These are phyloP conservation scores for Chlorella ohadii DNA, from an alignment of 139 green algal genomes.

Conservation along the genomic window DNA sequence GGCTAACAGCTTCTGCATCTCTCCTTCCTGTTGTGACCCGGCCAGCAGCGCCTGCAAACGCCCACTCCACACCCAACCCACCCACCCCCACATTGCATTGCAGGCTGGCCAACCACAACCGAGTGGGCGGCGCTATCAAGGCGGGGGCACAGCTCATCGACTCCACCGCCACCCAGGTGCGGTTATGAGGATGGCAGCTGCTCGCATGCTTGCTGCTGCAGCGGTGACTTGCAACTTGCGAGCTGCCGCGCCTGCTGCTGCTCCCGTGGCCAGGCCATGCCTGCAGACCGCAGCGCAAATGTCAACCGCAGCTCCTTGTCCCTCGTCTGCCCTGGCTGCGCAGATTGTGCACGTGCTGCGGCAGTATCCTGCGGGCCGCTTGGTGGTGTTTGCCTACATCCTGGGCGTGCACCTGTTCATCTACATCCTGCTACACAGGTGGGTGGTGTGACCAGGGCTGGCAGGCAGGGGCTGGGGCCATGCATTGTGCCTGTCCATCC, in stretches of 20 bases:
- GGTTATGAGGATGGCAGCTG: no score
- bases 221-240: no score
- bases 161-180: slow-evolving; percentile 38
- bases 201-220: background rate
- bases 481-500: no score
- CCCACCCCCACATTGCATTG: background rate
- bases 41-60: no score
- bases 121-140: slow-evolving; percentile 56
- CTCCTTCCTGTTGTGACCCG: no score
- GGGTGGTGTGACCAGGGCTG: background rate
- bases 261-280: no score
- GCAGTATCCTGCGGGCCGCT: slow-evolving; percentile 77
- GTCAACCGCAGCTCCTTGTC: no score
- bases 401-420: slow-evolving; percentile 80
- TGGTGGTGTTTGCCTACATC: slow-evolving; percentile 73
- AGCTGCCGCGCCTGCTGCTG: no score
- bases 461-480: no score
- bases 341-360: slow-evolving; percentile 66
- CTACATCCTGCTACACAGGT: slow-evolving; percentile 67
- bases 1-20: no score
- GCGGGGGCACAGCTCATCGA: slow-evolving; percentile 54
- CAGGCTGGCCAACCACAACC: slow-evolving; percentile 55
- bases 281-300: no score
- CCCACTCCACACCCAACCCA: background rate
- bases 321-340: no score